These are phyloP conservation scores for Curvularia eragrostidis DNA, from an alignment of 2,329 filamentous ascomycete genomes.

Conservation along the genomic window DNA sequence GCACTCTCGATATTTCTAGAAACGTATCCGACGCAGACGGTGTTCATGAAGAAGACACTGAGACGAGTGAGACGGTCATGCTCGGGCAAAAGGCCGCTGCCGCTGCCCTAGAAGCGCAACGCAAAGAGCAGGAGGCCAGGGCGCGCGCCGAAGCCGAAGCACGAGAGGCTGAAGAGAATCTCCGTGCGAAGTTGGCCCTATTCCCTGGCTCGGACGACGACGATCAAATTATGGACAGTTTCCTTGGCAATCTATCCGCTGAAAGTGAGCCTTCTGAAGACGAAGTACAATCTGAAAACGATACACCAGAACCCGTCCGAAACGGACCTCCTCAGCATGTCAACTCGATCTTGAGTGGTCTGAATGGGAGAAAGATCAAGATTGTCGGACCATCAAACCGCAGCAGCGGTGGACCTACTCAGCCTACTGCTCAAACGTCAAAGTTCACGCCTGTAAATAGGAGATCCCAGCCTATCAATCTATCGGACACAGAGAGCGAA, in stretches of 20 bases:
- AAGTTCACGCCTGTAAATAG: slow-evolving; percentile 31
- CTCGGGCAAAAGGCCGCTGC: slow-evolving; percentile 37
- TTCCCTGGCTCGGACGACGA: slow-evolving; percentile 42
- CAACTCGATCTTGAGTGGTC: slow-evolving; percentile 40
- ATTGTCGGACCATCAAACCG: slow-evolving; percentile 38
- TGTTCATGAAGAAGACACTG: slow-evolving; percentile 43
- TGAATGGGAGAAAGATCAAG: slow-evolving; percentile 48
- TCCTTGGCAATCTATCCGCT: slow-evolving; percentile 36
- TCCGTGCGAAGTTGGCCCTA: slow-evolving; percentile 44
- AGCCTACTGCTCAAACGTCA: slow-evolving; percentile 16
- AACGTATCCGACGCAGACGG: slow-evolving; percentile 37
- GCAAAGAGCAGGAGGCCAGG: slow-evolving; percentile 31
- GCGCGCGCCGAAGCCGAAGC: slow-evolving; percentile 36
- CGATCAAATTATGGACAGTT: slow-evolving; percentile 33
- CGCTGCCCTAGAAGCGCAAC: slow-evolving; percentile 35
- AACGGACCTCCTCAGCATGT: slow-evolving; percentile 27
- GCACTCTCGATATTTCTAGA: slow-evolving; percentile 37
- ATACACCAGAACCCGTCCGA: slow-evolving; percentile 12
- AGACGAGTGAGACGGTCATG: slow-evolving; percentile 26
- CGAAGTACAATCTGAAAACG: slow-evolving; percentile 10
- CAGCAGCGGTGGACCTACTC: slow-evolving; percentile 8
- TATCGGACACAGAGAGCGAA: slow-evolving; percentile 41
- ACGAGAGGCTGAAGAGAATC: slow-evolving; percentile 43
- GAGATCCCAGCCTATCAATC: slow-evolving; percentile 25
- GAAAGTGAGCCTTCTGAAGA: slow-evolving; percentile 25